Conservation (phyloP, 1,284 basidiomycete species). For the Sporisorium sorghi region DNA sequence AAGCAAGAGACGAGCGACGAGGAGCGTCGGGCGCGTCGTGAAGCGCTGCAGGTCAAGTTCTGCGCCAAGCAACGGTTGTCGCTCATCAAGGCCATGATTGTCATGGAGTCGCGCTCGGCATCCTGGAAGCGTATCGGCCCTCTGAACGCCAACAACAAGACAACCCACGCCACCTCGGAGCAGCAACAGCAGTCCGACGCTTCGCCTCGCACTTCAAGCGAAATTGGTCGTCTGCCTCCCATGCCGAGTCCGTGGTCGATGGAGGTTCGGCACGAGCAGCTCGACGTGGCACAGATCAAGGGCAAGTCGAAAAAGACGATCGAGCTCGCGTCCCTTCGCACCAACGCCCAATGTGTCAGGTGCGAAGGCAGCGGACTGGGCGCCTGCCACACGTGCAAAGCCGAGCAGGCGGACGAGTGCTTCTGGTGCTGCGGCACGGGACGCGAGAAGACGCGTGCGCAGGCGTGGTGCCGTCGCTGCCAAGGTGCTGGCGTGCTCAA, state of each 20-base stretch:
- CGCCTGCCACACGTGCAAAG: slow-evolving; percentile 49
- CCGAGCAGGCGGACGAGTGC: slow-evolving; percentile 55
- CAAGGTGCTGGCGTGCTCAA: slow-evolving; percentile 52
- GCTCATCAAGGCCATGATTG: slow-evolving; percentile 59
- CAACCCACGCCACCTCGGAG: background rate
- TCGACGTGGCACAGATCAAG: slow-evolving; percentile 48
- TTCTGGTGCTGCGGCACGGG: slow-evolving; percentile 62
- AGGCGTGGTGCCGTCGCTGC: slow-evolving; percentile 52
- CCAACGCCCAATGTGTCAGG: slow-evolving; percentile 43
- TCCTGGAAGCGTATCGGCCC: slow-evolving; percentile 46
- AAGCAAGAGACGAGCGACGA: slow-evolving; percentile 55
- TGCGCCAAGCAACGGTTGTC: slow-evolving; percentile 49
- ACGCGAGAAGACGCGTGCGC: slow-evolving; percentile 45
- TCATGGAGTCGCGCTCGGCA: slow-evolving; percentile 53
- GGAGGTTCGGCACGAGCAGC: slow-evolving; percentile 51
- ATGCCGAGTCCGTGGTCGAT: slow-evolving; percentile 58
- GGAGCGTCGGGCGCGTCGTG: slow-evolving; percentile 47
- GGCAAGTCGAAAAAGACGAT: slow-evolving; percentile 54
- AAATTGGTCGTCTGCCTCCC: slow-evolving; percentile 26
- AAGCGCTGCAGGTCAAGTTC: slow-evolving; percentile 39
- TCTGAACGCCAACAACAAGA: slow-evolving; percentile 15
- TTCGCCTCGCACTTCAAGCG: slow-evolving; percentile 5
- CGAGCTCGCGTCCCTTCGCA: slow-evolving; percentile 51
- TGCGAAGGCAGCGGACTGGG: slow-evolving; percentile 40
- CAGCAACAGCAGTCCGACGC: background rate